Base-by-base conservation (phyloP, 441 rosid species). In the Syzygium malaccense region DNA sequence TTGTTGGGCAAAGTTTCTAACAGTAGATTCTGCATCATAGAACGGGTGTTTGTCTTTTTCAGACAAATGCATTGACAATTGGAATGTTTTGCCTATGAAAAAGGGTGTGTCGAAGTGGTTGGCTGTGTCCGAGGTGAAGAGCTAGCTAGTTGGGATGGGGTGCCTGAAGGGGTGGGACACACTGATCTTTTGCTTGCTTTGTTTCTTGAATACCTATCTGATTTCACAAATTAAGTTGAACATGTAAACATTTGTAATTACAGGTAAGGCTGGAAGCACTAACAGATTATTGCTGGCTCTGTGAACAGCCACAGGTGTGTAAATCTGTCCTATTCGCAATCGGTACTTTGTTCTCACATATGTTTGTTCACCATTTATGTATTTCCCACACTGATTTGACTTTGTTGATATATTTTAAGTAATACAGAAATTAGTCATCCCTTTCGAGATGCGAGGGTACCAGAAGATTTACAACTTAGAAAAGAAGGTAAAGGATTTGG, bases 81-180 rank as follows among this genome's bases (percentile, higher is more conserved):
- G 23, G 41, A 85, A n/a, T 17, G 7, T 53, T 66, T 86, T 33
- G 84, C 88, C 41, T 86, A 54, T 88, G 85, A 37, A 88, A 15
- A 88, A 97, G 99, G 99, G 55, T 97, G 99, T 88, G 97, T 97
- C 75, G 97, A 97, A 55, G 95, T 97, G 91, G 99, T 96, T 88
- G 99, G 98, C 55, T 96, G 98, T 88, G 90, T 96, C 71, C 91
- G 86, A 90, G 87, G 95, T 79, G 97, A 95, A 87, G 99, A 96
- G 87, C 90, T 96, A 90, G 95, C 92, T 68, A 91, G 90, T 84
- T 96, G 99, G 98, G 95, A 96, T 75, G 95, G 88, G 33, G 80
- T 97, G 88, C 94, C 98, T 64, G 92, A 93, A 95, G 98, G 97
- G 95, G 99, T 97, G 83, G 85, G 94, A 51, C 78, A 78, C 64